Evolutionary conservation across 306 rosid genomes (phyloP), one percentile per base, ranked within the genome.

Genomic region (Vigna nakashimae): DNA sequence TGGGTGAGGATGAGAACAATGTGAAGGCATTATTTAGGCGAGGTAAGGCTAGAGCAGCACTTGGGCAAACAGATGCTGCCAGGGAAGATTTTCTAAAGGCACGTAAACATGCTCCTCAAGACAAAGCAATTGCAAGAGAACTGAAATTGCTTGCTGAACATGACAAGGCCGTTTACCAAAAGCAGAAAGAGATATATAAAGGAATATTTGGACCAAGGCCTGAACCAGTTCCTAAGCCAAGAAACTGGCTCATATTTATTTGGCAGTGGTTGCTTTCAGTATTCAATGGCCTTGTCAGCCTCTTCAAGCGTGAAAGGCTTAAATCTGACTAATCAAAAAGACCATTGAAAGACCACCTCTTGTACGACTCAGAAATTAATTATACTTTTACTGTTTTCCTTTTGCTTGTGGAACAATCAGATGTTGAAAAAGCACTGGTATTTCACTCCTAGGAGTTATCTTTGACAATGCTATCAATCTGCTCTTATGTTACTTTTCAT

Each of bases 121-220:
- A 95, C 83, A 91, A 92, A 87, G 92, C 93, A 22, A 92, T 95
- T 65, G 80, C 88, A 9, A 92, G 78, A 85, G 98, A 92, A 88
- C 77, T 95, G 65, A 88, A 83, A 48, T 69, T 87, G 68, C 92
- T 93, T 75, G 92, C 91, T 53, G 93, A 91, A 64, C 95, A 91
- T 50, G 96, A 92, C 85, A 91, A 88, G 86, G 93, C 90, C 78
- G 59, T 92, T 77, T 89, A 95, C 78, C 93, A 91, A 86, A 95
- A 92, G 93, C 98, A 92, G 72, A 95, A 88, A 80, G 98, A 92
- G 88, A 86, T 95, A 66, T 92, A 95, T 67, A 95, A 89, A 84
- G 98, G 98, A 45, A 88, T 95, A 58, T 92, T 95, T 74, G 97
- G 97, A 75, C 92, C 97, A 57, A 86, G 92, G 17, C 96, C 92